Evolutionary conservation across 2,329 filamentous ascomycete species (phyloP).

Genomic region (Penicillium sp.): DNA sequence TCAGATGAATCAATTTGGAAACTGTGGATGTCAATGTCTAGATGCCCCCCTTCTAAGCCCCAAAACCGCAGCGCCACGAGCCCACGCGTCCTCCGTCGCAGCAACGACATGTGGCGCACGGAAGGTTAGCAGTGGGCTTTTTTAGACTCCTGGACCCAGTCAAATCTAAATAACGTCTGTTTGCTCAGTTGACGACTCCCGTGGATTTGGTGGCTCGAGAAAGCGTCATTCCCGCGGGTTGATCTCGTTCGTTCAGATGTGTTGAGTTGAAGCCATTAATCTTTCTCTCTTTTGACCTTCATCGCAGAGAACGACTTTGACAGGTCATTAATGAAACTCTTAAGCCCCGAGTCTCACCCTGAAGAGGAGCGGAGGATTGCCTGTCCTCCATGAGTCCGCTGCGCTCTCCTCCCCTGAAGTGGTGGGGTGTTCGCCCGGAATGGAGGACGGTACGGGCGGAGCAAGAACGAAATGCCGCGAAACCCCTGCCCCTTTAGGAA

Average conservation of each 20-base stretch:
- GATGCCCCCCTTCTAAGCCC: not conserved
- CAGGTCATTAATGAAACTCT: not conserved
- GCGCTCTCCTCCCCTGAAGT: not conserved
- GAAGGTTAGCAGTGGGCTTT: not conserved
- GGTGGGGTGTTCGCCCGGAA: not conserved
- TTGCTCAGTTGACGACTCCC: not conserved
- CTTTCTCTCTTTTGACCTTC: not conserved
- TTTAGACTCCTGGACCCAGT: not conserved
- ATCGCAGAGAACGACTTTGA: not conserved
- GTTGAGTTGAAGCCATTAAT: not conserved
- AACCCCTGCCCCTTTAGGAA: not conserved
- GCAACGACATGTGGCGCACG: not conserved
- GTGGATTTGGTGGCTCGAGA: not conserved
- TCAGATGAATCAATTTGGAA: not conserved
- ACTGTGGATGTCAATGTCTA: not conserved
- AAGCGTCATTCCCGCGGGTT: not conserved
- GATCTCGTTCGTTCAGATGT: not conserved
- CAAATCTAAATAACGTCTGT: not conserved
- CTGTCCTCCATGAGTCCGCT: not conserved
- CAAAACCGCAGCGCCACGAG: conserved; percentile 6
- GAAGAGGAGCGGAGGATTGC: not conserved
- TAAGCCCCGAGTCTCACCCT: not conserved
- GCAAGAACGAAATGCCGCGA: not conserved
- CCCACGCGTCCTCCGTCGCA: conserved; percentile 9
- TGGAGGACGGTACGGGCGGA: conserved; percentile 2